phyloP scores from a whole-genome alignment of 768 basidiomycete species.

The Leccinum imitatum region DNA sequence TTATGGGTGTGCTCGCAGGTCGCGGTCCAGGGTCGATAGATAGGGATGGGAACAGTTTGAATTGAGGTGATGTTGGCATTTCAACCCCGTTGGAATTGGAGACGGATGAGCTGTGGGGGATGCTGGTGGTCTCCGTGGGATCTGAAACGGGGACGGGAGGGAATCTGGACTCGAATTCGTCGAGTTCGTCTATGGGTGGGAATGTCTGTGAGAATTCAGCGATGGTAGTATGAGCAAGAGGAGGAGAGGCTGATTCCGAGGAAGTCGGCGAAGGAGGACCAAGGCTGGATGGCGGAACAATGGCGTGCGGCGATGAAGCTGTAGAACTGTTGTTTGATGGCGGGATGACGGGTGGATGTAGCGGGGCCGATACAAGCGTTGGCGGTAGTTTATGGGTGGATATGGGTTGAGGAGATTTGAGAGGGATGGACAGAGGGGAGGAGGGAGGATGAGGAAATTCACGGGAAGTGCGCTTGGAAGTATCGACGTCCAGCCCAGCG shows the following conservation, averaged over 20 bases:
- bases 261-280: constrained; percentile 78
- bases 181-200: constrained; percentile 75
- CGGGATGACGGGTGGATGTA: constrained; percentile 20
- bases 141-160: constrained; percentile 49
- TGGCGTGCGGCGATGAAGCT: constrained; percentile 53
- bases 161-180: constrained; percentile 51
- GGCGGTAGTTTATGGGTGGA: constrained; percentile 42
- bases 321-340: constrained; percentile 33
- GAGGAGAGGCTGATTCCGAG: constrained; percentile 65
- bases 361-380: constrained; percentile 30
- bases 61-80: constrained; percentile 32
- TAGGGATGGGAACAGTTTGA: constrained; percentile 40
- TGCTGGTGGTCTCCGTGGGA: constrained; percentile 34
- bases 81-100: constrained; percentile 33
- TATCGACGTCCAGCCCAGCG: constrained; percentile 62
- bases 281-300: constrained; percentile 68
- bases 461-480: constrained; percentile 58
- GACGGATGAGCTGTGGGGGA: constrained; percentile 12
- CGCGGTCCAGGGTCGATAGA: constrained; percentile 51
- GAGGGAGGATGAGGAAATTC: constrained; percentile 45
- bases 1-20: constrained; percentile 70
- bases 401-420: constrained; percentile 31
- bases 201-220: constrained; percentile 66
- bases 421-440: constrained; percentile 20
- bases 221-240: constrained; percentile 39